Evolutionary conservation across 768 basidiomycete species (phyloP), one percentile per base, ranked within the genome.

Genomic region (Podaxis rugospora): DNA sequence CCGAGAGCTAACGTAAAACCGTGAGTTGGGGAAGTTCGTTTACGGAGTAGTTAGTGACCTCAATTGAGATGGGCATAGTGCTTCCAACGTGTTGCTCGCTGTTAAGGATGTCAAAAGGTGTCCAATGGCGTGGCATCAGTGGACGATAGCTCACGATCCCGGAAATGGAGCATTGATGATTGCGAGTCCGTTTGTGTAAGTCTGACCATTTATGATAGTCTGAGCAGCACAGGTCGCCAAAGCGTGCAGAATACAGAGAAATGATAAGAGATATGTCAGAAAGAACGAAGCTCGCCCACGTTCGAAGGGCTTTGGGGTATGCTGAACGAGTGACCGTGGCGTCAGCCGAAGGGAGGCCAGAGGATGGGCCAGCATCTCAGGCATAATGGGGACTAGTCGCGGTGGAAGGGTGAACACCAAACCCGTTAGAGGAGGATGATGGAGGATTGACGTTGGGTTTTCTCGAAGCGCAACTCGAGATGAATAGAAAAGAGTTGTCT

Each of bases 161-260:
- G 73, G 68, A 61, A 64, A 61, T 3, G 76, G 76, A 1, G 71
- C 64, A 57, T 75, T 69, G 46, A 75, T 69, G 60, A 78, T 75
- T 7, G 75, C 67, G n/a, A 78, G 69, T 1, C 75, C 76, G 27
- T 71, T 65, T 18, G 75, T 77, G 65, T 68, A 71, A 4, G 62
- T 68, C 63, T 72, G 74, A 5, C 74, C 73, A 59, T 74, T 74
- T 9, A 68, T 59, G 14, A 64, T 32, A 10, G 64, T 57, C 57
- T 71, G 72, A 40, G 68, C 67, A 62, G 52, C 54, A 64, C 63
- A 53, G 47, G 55, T 39, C 28, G 46, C 18, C 5, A 54, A 16
- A n/a, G 18, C 55, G 42, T 11, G 60, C 39, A 63, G 42, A 50
- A 69, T 16, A 60, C 47, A 44, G 40, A 63, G 39, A 63, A 65